Percentiles rank a stretch among this genome's conserved stretches.
Conservation (phyloP, 2,329 filamentous ascomycete species). For the Albophoma yamanashiensis region DNA sequence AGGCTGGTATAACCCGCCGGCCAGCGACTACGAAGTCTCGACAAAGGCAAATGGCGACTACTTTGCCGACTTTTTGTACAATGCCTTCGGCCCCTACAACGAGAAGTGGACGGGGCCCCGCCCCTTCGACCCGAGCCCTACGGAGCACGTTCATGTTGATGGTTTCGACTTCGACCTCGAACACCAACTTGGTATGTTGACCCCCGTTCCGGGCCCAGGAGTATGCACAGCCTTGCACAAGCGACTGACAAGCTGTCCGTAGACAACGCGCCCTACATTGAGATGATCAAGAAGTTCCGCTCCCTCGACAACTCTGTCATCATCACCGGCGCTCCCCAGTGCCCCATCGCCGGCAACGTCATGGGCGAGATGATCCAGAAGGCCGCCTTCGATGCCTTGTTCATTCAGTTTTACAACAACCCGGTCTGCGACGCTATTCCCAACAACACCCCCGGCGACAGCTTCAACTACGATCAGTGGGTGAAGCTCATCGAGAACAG, state of each 20-base stretch:
- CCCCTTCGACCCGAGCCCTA: slow-evolving; percentile 23
- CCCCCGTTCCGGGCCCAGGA: neutral
- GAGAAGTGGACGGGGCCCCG: slow-evolving; percentile 20
- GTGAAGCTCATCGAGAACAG: slow-evolving; percentile 20
- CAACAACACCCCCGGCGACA: slow-evolving; percentile 6
- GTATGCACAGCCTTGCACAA: neutral
- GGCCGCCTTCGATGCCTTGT: slow-evolving; percentile 30
- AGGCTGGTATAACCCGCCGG: slow-evolving; percentile 15
- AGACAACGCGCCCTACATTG: slow-evolving; percentile 25
- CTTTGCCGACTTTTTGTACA: slow-evolving; percentile 28
- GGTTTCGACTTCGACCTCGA: slow-evolving; percentile 35
- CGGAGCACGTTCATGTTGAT: slow-evolving; percentile 20
- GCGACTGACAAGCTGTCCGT: neutral
- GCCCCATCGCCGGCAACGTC: slow-evolving; percentile 17
- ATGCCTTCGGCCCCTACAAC: slow-evolving; percentile 26
- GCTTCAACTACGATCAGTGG: slow-evolving; percentile 35
- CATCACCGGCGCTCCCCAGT: slow-evolving; percentile 35
- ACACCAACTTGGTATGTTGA: slow-evolving; percentile 16
- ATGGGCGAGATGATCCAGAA: slow-evolving; percentile 27
- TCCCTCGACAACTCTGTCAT: slow-evolving; percentile 17
- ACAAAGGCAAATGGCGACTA: slow-evolving; percentile 17
- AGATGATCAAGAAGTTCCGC: slow-evolving; percentile 26
- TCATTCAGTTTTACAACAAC: slow-evolving; percentile 42
- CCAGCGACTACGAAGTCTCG: slow-evolving; percentile 22
- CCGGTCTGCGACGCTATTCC: slow-evolving; percentile 22